These are phyloP conservation scores for Delonix regia DNA, from an alignment of 306 rosid species.

Conservation along the genomic window DNA sequence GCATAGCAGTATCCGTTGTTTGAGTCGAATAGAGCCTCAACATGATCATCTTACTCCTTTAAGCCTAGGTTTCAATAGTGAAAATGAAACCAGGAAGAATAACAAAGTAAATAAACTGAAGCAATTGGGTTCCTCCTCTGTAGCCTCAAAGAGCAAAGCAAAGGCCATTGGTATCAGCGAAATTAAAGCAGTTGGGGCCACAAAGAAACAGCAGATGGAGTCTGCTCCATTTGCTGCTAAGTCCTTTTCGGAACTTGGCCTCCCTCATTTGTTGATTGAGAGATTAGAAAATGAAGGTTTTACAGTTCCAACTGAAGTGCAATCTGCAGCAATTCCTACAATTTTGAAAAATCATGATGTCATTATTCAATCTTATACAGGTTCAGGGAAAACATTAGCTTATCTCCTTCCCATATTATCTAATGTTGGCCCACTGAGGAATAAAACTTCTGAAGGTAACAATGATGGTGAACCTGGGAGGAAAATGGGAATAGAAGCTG, in stretches of 20 bases:
- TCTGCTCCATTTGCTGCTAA: slow-evolving; percentile 69
- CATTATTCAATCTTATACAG: slow-evolving; percentile 93
- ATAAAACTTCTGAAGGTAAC: slow-evolving; percentile 17
- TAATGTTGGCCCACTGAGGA: slow-evolving; percentile 67
- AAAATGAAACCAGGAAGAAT: slow-evolving; percentile 39
- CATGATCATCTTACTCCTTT: slow-evolving; percentile 61
- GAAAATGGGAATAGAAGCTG: slow-evolving; percentile 79
- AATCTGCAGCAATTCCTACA: slow-evolving; percentile 82
- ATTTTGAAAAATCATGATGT: slow-evolving; percentile 72
- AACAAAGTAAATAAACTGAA: slow-evolving; percentile 42
- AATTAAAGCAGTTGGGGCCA: slow-evolving; percentile 40
- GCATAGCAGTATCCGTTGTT: slow-evolving; percentile 45
- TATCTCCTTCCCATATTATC: slow-evolving; percentile 85
- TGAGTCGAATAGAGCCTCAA: slow-evolving; percentile 42
- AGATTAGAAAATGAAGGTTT: slow-evolving; percentile 80
- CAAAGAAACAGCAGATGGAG: slow-evolving; percentile 47
- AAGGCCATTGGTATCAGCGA: slow-evolving; percentile 45
- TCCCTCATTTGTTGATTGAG: slow-evolving; percentile 63
- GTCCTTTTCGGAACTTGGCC: slow-evolving; percentile 85
- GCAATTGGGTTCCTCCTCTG: slow-evolving; percentile 44
- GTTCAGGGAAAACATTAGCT: slow-evolving; percentile 92
- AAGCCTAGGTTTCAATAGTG: slow-evolving; percentile 52
- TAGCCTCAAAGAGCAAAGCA: slow-evolving; percentile 48
- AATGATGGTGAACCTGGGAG: slow-evolving; percentile 48
- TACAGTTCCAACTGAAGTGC: slow-evolving; percentile 80